Evolutionary conservation across 163 green algal genomes (phyloP), one percentile per base, ranked within the genome.

Genomic region (Chlamydomonas reinhardtii): DNA sequence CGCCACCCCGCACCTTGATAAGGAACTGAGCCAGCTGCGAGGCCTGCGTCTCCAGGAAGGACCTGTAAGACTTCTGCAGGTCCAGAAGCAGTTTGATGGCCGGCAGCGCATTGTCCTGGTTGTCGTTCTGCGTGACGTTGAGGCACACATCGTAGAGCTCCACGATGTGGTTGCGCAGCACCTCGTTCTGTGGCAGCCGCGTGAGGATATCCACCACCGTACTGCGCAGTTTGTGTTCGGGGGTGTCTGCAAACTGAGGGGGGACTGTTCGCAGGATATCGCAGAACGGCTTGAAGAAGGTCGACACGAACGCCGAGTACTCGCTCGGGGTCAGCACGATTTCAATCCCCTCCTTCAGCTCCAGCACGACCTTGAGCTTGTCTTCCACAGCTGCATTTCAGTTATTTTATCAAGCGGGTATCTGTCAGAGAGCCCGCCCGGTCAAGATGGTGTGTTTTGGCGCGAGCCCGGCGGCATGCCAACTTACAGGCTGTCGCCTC

Each of bases 91-190:
- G 90, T 27, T 95, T 95, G 76, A 98, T 91, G 25, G 91, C 92
- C 0, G 98, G 82, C n/a, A 98, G 82, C 3, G 90, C 97, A 84
- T 98, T 98, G 15, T 97, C 95, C 91, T 99, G 97, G 75, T 97
- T 97, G 89, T 99, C 97, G 1, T 65, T 86, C 34, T 76, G 70
- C 29, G 98, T 88, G 11, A 96, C 83, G 29, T 82, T 71, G n/a
- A 98, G 86, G 56, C 92, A 94, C 34, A 94, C 75, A 19, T 89
- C 81, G 66, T 97, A 85, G 39, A 99, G 89, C 43, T 96, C 91
- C 2, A 82, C 35, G 22, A 94, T 92, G 74, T 94, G 93, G 6
- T 84, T 82, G 79, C 86, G 89, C 31, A 97, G 88, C 17, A 91
- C 70, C 17, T 97, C 94, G 68, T 93, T 96, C 48, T 95, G 87